Evolutionary conservation across 331 rosid species (phyloP), one percentile per base, ranked within the genome.

Genomic region (Acacia concinna): DNA sequence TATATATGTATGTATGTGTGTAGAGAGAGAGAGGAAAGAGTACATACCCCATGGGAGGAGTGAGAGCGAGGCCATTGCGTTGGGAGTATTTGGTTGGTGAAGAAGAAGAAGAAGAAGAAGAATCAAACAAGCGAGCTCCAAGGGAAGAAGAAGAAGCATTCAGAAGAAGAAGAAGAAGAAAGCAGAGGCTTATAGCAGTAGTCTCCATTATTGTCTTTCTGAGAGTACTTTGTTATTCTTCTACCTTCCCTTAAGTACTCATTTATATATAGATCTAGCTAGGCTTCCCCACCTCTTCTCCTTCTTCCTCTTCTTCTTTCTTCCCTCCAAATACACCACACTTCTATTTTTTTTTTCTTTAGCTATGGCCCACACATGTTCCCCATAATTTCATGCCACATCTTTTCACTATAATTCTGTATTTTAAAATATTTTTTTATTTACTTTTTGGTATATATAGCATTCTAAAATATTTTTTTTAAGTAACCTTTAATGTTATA

Each of bases 11-110:
- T 56, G 15, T 56, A 2, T 56, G 5, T 2, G 0, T 30, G 3
- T 11, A 17, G 25, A 6, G 38, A 35, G 20, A n/a, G 64, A 31
- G 43, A 44, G 23, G 14, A 52, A 30, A 2, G 15, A 60, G 35
- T 11, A 92, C 95, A 6, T 87, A 92, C 97, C 97, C 97, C 96
- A 92, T 92, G 21, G 88, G 92, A 2, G 97, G 97, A 72, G 93
- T 86, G 0, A 3, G 68, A 46, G 86, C 97, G 52, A 92, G 88
- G 57, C 91, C 88, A 86, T 87, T 89, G 41, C 64, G 65, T 8
- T 81, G 56, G 6, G 82, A 49, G 20, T 73, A 43, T 77, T 87
- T 88, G 37, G 17, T 2, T 56, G 63, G 31, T 23, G 63, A 23
- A 1, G 62, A 14, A 1, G 25, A 51, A 14, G 25, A 1, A 5